Evolutionary conservation across 176 grass and related monocot species (phyloP).

Genomic region (Guadua angustifolia): DNA sequence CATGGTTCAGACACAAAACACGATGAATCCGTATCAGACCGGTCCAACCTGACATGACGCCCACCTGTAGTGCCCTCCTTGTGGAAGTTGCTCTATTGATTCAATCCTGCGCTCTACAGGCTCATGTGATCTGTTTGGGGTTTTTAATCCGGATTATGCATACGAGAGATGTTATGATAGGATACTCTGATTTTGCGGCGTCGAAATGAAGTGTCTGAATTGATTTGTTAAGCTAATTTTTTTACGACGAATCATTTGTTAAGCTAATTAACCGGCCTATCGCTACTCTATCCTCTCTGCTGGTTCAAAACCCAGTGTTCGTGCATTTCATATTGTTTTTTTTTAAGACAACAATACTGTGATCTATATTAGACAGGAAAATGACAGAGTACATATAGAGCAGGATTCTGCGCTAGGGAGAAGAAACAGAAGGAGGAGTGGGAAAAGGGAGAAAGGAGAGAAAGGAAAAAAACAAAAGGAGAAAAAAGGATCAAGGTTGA

Average conservation of each 20-base stretch:
- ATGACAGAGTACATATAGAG: too few relatives aligned
- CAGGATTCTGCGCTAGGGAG: too few relatives aligned
- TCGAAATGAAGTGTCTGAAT: background rate
- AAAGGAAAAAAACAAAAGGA: too few relatives aligned
- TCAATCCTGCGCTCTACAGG: background rate
- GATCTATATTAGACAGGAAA: too few relatives aligned
- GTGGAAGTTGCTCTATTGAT: background rate
- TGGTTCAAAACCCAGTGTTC: background rate
- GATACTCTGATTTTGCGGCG: background rate
- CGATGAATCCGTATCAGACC: too few relatives aligned
- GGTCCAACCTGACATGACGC: too few relatives aligned
- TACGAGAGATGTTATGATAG: background rate
- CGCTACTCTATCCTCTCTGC: background rate
- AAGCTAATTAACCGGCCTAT: background rate
- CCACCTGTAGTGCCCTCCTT: background rate
- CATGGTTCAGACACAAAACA: too few relatives aligned
- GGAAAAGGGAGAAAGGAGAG: too few relatives aligned
- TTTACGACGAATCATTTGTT: too few relatives aligned
- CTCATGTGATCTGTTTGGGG: background rate
- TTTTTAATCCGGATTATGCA: background rate
- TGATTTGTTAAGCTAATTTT: background rate
- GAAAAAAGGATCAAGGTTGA: too few relatives aligned
- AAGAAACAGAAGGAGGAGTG: too few relatives aligned
- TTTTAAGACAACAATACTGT: too few relatives aligned
- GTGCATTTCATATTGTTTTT: slow-evolving; percentile 15